phyloP scores from a whole-genome alignment of 176 grass and related monocot species.

The Triticum turgidum region DNA sequence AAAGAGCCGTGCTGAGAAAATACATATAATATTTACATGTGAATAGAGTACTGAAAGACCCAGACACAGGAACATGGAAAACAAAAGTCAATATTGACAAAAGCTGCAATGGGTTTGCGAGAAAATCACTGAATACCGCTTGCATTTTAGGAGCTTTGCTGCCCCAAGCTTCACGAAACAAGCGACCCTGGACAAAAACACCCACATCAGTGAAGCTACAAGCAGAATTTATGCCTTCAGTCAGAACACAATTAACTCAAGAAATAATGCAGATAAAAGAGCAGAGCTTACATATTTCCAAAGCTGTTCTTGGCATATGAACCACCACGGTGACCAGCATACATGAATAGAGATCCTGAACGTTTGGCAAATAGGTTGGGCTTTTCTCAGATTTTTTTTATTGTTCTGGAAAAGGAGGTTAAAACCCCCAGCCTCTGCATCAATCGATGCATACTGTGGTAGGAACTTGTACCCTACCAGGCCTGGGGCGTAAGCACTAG shows the following conservation, averaged over 20 bases:
- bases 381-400: too few relatives aligned
- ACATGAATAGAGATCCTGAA: conserved; percentile 96
- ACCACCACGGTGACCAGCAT: conserved; percentile 82
- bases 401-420: too few relatives aligned
- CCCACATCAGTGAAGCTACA: conserved; percentile 89
- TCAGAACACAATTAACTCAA: background rate
- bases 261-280: conserved; percentile 19
- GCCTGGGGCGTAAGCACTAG: too few relatives aligned
- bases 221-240: conserved; percentile 32
- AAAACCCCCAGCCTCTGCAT: too few relatives aligned
- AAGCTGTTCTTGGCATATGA: conserved; percentile 98
- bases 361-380: background rate
- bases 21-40: too few relatives aligned
- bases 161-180: conserved; percentile 88
- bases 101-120: background rate
- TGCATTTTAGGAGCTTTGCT: conserved; percentile 79
- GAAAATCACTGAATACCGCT: conserved; percentile 75
- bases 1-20: background rate
- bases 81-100: too few relatives aligned
- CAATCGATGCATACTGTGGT: too few relatives aligned
- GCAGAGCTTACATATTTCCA: conserved; percentile 73
- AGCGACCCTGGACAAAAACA: conserved; percentile 76
- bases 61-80: too few relatives aligned
- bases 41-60: too few relatives aligned
- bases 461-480: too few relatives aligned